Base-by-base conservation (phyloP, 139 green algal genomes). In the Tetradesmus lagerheimii region DNA sequence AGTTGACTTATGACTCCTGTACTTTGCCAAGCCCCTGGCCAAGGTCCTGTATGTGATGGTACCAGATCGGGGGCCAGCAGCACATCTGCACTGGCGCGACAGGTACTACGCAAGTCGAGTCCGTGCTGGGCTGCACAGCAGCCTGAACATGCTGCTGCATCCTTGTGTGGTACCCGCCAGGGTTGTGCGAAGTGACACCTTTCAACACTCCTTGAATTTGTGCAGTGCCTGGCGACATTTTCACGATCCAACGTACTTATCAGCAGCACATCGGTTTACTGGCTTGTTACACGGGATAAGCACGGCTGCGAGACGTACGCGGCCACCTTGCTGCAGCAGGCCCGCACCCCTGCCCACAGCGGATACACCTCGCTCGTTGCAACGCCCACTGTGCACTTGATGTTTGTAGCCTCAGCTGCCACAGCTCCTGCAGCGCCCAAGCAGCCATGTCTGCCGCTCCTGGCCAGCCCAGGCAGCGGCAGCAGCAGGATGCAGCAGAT, bases 401-500 rank as follows among this genome's bases (percentile, higher is more conserved):
- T 71, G 23, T 57, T 57, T 12, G 14, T 31, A 4, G 9, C 23
- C 25, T 2, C 57, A n/a, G 57, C 25, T n/a, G 25, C 16, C 31
- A 23, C 57, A n/a, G 57, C 57, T 11, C 23, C 20, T n/a, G 23
- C 57, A 6, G 12, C 25, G 8, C 16, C 20, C 3, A 9, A 8
- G 57, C 57, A 71, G 20, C 57, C 57, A 71, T 71, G 57, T 71
- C 71, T 79, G 71, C 71, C 71, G 71, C 71, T 79, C 31, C 71
- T 79, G 71, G 57, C 57, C 57, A 71, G 57, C 57, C 57, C 57
- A 71, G 57, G 57, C 57, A 71, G 57, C 57, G 57, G 57, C 57
- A 71, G 57, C 57, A 71, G 23, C 57, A 71, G 57, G 77, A 38
- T 15, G 81, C 47, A 86, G 81, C 81, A 86, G 81, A 85, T 39